These are phyloP conservation scores for Trametes gibbosa DNA, from an alignment of 768 basidiomycete species.

Conservation along the genomic window DNA sequence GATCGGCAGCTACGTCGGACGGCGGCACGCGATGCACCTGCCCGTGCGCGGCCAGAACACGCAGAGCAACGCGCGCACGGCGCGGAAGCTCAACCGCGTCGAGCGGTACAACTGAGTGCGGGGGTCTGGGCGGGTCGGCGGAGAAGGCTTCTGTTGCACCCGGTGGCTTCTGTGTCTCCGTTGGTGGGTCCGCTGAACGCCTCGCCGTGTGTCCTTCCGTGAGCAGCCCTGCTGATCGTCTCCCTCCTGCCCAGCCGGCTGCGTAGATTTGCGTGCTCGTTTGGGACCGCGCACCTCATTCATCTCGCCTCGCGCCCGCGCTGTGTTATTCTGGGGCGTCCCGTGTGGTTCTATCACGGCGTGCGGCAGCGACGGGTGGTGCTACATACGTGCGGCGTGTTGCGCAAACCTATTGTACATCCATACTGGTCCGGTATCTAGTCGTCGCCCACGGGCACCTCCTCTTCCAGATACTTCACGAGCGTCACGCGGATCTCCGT, in stretches of 20 bases:
- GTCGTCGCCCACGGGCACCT: conserved; percentile 91
- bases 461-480: conserved; percentile 92
- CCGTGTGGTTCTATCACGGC: background rate
- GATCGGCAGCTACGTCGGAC: conserved; percentile 93
- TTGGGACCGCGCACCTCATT: background rate
- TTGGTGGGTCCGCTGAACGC: background rate
- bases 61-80: conserved; percentile 85
- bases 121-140: background rate
- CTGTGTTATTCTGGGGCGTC: background rate
- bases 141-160: background rate
- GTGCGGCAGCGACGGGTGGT: background rate
- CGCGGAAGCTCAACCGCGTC: conserved; percentile 85
- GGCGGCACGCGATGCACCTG: conserved; percentile 87
- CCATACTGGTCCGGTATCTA: conserved; percentile 35
- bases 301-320: no score
- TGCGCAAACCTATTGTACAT: conserved; percentile 24
- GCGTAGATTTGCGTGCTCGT: background rate
- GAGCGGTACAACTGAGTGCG: conserved; percentile 49
- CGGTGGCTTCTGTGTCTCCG: background rate
- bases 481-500: conserved; percentile 93
- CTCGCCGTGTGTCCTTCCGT: background rate
- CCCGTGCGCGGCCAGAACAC: conserved; percentile 96
- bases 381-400: background rate
- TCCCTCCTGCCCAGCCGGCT: background rate
- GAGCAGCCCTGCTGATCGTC: background rate